Evolutionary conservation across 2,329 filamentous ascomycete species (phyloP), one percentile per base, ranked within the genome.

Genomic region (Fusarium sp.): DNA sequence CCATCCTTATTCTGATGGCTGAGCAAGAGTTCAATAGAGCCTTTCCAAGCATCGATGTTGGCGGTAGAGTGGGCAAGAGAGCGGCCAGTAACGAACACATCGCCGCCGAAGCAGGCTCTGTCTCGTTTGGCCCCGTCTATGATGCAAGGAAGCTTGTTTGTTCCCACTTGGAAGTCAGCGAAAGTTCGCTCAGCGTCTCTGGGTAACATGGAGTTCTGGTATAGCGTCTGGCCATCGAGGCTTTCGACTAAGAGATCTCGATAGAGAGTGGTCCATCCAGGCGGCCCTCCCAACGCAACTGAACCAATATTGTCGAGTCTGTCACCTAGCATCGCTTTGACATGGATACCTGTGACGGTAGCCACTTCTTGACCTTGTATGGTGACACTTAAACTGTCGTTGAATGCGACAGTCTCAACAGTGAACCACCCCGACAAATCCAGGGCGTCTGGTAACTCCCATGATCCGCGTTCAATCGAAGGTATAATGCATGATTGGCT

Each of bases 251-350:
- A 20, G 7, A 59, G 26, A 3, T 59, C 22, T 0, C 56, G 52
- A 7, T 59, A 49, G 0, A 41, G n/a, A 1, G 56, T 9, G 6
- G 30, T 0, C 56, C 52, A 59, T 0, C 43, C 35, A 6, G 56
- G 52, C 0, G 52, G 56, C 0, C 56, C 52, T 6, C 56, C 52
- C 9, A 59, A 49, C 0, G 56, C 56, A 0, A 57, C 43, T 14
- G 56, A 57, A 3, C 56, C 56, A 1, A 28, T 43, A 15, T 59
- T 59, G n/a, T 56, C 11, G 14, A 59, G 35, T 9, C 28, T 20
- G 17, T 57, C 14, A 2, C 56, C 56, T 13, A 59, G 26, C 56
- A 59, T 59, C 15, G 19, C 51, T 7, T 30, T 59, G 5, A 59
- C 13, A 1, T 30, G 30, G 0, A 57, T 7, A 0, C 19, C 28